Conservation (phyloP, 1,139 yeast species). For the Eremothecium cymbalariae region DNA sequence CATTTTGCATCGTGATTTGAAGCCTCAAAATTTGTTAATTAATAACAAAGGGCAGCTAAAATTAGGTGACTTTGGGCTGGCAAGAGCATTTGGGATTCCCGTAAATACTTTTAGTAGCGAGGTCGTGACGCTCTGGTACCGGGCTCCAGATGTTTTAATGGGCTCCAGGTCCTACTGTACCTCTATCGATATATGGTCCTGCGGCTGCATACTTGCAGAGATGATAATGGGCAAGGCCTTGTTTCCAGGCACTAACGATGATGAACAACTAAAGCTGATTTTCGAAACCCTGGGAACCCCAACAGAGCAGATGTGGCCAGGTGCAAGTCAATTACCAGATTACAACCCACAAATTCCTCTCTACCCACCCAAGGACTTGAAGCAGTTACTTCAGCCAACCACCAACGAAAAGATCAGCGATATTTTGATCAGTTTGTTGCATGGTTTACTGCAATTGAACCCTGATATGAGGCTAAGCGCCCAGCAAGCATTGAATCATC, state of each 20-base stretch:
- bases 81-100: constrained; percentile 97
- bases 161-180: constrained; percentile 95
- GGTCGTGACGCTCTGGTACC: constrained; percentile 95
- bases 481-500: constrained; percentile 85
- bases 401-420: constrained; percentile 63
- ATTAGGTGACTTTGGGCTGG: constrained; percentile 95
- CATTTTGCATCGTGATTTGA: constrained; percentile 88
- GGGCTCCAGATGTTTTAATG: constrained; percentile 94
- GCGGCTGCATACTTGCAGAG: constrained; percentile 96
- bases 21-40: constrained; percentile 89
- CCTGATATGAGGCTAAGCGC: constrained; percentile 91
- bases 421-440: constrained; percentile 69
- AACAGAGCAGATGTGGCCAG: constrained; percentile 93
- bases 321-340: constrained; percentile 77
- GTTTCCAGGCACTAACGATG: constrained; percentile 94
- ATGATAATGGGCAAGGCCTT: constrained; percentile 98
- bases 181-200: constrained; percentile 97
- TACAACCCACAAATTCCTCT: constrained; percentile 82
- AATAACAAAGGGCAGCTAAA: constrained; percentile 84
- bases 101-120: constrained; percentile 95
- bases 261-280: constrained; percentile 82
- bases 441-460: constrained; percentile 74
- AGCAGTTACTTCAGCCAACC: constrained; percentile 45
- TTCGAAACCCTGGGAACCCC: constrained; percentile 96
- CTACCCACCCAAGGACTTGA: constrained; percentile 78